Conservation (phyloP, 345 rosid genomes). For the Syzygium oleosum region DNA sequence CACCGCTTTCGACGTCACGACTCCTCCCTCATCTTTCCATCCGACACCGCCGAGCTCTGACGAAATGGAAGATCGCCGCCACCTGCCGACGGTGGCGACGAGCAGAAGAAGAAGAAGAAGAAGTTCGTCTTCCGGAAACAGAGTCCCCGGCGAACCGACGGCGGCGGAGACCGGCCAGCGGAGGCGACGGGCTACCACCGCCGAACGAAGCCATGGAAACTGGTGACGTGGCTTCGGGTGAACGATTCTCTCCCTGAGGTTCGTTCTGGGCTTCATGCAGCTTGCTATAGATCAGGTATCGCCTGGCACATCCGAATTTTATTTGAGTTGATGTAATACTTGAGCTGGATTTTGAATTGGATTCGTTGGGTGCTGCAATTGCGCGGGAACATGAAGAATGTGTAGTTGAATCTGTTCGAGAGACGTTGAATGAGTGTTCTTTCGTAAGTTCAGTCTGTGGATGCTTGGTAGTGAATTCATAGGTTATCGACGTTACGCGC, state of each 20-base stretch:
- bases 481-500: too few relatives aligned
- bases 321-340: background rate
- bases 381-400: too few relatives aligned
- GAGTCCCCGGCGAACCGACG: background rate
- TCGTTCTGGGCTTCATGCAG: background rate
- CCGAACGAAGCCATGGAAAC: background rate
- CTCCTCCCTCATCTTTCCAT: background rate
- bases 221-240: rapidly evolving
- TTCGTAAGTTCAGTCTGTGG: too few relatives aligned
- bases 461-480: too few relatives aligned
- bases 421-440: too few relatives aligned
- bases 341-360: too few relatives aligned
- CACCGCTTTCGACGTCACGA: rapidly evolving
- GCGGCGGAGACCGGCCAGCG: background rate
- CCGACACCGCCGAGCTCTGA: background rate
- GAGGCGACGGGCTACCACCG: background rate
- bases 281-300: background rate
- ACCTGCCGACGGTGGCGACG: background rate
- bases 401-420: too few relatives aligned
- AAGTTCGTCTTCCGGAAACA: background rate
- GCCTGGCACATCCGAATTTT: background rate
- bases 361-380: too few relatives aligned
- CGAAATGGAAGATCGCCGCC: background rate
- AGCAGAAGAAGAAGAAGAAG: background rate
- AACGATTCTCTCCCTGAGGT: background rate